A percentile compares a stretch with the other conserved stretches of the same genome.
phyloP scores from a whole-genome alignment of 169 alveolate genomes.

The Plasmodium adleri region DNA sequence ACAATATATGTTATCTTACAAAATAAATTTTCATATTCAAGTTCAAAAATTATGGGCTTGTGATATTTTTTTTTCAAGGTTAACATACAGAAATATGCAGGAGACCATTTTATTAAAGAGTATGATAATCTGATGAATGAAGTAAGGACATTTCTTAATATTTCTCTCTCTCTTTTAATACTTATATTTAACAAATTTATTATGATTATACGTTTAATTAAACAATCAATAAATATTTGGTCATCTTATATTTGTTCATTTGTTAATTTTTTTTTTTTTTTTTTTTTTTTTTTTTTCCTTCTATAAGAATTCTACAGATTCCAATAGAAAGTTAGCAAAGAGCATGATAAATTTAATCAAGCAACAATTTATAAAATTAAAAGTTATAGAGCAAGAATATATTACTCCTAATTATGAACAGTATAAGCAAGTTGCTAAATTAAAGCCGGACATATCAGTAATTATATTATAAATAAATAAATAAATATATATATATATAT shows the following conservation, averaged over 20 bases:
- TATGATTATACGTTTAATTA: neutral
- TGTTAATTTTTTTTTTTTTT: neutral
- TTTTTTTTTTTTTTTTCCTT: conserved; percentile 4
- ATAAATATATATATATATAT: neutral
- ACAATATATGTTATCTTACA: neutral
- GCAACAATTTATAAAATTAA: conserved; percentile 62
- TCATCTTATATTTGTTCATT: conserved; percentile 3
- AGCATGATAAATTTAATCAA: conserved; percentile 49
- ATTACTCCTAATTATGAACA: conserved; percentile 56
- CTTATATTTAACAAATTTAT: neutral
- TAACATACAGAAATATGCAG: conserved; percentile 58
- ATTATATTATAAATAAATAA: neutral
- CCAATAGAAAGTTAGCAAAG: conserved; percentile 42
- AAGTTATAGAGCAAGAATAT: conserved; percentile 49
- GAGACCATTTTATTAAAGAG: conserved; percentile 42
- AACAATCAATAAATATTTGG: neutral
- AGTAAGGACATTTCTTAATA: conserved; percentile 16
- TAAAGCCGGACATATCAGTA: conserved; percentile 23
- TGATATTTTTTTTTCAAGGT: conserved; percentile 7
- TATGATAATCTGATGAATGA: conserved; percentile 48
- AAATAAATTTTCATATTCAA: neutral
- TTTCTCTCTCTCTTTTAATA: neutral
- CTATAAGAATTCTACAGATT: conserved; percentile 36
- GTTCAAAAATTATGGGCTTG: neutral
- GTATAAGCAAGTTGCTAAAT: conserved; percentile 36